Evolutionary conservation across 768 basidiomycete species (phyloP).

Genomic region (Fomitopsis serialis): DNA sequence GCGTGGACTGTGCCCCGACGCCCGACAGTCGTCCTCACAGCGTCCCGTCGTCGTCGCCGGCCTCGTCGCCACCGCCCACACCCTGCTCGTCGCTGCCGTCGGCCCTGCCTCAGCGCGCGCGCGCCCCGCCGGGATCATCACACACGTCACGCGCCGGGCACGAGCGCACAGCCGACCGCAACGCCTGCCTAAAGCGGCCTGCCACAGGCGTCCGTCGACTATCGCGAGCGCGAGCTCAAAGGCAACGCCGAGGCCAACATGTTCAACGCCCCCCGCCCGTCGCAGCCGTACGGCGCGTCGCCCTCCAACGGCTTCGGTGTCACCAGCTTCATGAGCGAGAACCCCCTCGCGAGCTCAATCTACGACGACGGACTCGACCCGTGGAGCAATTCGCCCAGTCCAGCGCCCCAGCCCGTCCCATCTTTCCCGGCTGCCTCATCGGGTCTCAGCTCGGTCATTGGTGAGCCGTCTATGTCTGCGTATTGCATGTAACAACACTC

Average conservation of each 20-base stretch:
- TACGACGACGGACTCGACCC: constrained; percentile 77
- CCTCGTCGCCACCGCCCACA: not conserved
- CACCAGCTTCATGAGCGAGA: constrained; percentile 70
- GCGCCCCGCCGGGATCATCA: not conserved
- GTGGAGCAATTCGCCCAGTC: constrained; percentile 73
- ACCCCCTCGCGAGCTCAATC: constrained; percentile 62
- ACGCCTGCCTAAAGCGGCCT: not conserved
- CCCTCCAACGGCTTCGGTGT: constrained; percentile 53
- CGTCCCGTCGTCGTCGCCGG: not conserved
- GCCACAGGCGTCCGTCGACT: not conserved
- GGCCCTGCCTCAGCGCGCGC: too few relatives aligned
- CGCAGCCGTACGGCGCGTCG: constrained; percentile 57
- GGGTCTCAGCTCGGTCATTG: constrained; percentile 66
- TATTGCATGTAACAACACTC: not conserved
- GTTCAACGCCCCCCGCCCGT: constrained; percentile 82
- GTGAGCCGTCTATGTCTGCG: constrained; percentile 29
- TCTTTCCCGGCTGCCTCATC: constrained; percentile 40
- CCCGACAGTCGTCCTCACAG: constrained; percentile 6
- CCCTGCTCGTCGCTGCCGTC: not conserved
- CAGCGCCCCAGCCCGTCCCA: constrained; percentile 57
- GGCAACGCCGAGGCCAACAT: constrained; percentile 29
- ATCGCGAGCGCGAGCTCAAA: not conserved
- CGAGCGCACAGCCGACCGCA: not conserved
- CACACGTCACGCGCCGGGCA: constrained; percentile 1
- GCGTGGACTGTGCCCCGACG: not conserved